Evolutionary conservation across 805 yeast genomes (phyloP).

Genomic region (Priceomyces haplophilus): DNA sequence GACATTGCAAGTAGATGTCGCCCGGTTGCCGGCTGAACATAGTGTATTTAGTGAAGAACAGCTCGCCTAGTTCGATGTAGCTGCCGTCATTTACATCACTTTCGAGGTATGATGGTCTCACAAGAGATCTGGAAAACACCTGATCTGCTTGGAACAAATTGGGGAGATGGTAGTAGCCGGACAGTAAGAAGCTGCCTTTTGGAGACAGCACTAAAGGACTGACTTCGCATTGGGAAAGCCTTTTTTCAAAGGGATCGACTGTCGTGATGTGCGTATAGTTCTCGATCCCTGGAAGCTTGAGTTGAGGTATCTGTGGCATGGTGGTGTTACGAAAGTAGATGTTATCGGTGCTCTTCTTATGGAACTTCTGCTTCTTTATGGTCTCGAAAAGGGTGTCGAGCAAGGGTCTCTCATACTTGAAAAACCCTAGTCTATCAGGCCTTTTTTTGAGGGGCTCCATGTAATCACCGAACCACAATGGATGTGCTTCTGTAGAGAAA

Average conservation of each 20-base stretch:
- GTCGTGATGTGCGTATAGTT: conserved; percentile 8
- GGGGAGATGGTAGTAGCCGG: conserved; percentile 37
- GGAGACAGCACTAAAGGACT: conserved; percentile 17
- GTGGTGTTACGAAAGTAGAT: conserved; percentile 15
- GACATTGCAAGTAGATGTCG: conserved; percentile 34
- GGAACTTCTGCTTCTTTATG: not conserved
- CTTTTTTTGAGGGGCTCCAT: not conserved
- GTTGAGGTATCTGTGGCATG: conserved; percentile 8
- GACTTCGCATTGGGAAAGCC: conserved; percentile 30
- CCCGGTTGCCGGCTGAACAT: conserved; percentile 16
- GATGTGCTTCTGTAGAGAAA: conserved; percentile 91
- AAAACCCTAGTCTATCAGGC: not conserved
- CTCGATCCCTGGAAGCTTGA: conserved; percentile 12
- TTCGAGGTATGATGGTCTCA: conserved; percentile 39
- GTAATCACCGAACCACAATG: conserved; percentile 61
- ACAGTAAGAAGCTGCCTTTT: conserved; percentile 23
- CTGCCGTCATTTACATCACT: conserved; percentile 19
- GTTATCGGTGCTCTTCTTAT: not conserved
- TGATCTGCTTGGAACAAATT: conserved; percentile 47
- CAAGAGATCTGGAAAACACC: conserved; percentile 36
- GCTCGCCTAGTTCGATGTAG: conserved; percentile 26
- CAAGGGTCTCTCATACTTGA: not conserved
- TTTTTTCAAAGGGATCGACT: conserved; percentile 15
- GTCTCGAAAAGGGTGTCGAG: conserved; percentile 2
- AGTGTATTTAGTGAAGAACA: conserved; percentile 28